Conservation (phyloP, 2,329 filamentous ascomycete genomes). For the Coleophoma eucalyptorum region DNA sequence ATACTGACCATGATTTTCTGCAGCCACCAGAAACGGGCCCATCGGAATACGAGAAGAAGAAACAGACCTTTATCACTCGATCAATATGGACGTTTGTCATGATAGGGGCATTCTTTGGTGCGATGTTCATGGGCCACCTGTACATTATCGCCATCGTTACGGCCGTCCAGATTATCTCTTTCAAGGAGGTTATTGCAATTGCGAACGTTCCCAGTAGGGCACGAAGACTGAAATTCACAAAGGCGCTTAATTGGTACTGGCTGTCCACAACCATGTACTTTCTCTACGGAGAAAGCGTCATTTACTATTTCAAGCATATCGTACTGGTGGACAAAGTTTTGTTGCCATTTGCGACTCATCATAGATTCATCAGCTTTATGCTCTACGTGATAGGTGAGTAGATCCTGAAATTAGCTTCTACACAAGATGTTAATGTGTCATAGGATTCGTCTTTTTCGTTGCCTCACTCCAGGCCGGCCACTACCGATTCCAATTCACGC, state of each 20-base stretch:
- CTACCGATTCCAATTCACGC: conserved; percentile 98
- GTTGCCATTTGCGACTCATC: conserved; percentile 90
- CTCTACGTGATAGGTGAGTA: conserved; percentile 90
- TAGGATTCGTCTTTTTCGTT: conserved; percentile 98
- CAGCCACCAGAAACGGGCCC: conserved; percentile 25
- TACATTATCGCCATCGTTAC: conserved; percentile 95
- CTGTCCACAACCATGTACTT: conserved; percentile 99
- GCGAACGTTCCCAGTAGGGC: conserved; percentile 90
- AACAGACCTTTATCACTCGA: conserved; percentile 93
- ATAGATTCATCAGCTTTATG: conserved; percentile 97
- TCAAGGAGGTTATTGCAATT: conserved; percentile 99
- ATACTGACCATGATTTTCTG: neutral
- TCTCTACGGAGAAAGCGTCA: conserved; percentile 95
- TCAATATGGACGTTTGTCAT: conserved; percentile 98
- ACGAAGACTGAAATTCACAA: conserved; percentile 87
- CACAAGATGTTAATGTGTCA: conserved; percentile 20
- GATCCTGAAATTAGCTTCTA: neutral
- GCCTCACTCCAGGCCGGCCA: conserved; percentile 90
- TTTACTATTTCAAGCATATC: conserved; percentile 99
- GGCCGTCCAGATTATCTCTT: conserved; percentile 90
- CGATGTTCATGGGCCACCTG: conserved; percentile 94
- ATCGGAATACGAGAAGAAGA: conserved; percentile 96
- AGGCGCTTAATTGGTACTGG: conserved; percentile 98
- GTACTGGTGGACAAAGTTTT: conserved; percentile 91
- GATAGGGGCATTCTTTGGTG: conserved; percentile 88